Evolutionary conservation across 805 yeast genomes (phyloP), one percentile per base, ranked within the genome.

Genomic region (Ogataea salicorniae): DNA sequence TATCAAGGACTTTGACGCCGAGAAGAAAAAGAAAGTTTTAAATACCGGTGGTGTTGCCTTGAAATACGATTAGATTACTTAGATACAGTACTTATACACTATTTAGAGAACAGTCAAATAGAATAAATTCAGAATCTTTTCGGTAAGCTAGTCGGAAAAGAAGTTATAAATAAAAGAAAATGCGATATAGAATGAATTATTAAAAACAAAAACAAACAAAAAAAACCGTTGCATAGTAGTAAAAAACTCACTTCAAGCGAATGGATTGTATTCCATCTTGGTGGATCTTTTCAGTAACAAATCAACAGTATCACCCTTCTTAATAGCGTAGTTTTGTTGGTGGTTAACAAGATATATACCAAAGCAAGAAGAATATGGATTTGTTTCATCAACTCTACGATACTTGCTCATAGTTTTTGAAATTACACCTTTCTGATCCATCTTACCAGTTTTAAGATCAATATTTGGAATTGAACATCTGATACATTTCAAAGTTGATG

Each of bases 1-100:
- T 29, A 53, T 85, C 13, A 74, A 68, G 42, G 75, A 71, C n/a
- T 56, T 73, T 22, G 53, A 60, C 4, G 39, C 54, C 13, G 64
- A 62, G 4, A 58, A 63, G 13, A 42, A 66, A 6, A 45, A 51
- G 4, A 46, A 40, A 23, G 48, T 60, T 2, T 15, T 59, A 1
- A 39, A 45, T 7, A 57, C 63, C 1, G 52, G 60, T 8, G 68
- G 68, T 2, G 42, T 41, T n/a, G 45, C 57, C 0, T 38, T 63
- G 31, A 26, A 34, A 15, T 50, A 52, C n/a, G 46, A 42, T 7
- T 34, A 34, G 34, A 9, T 2, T 17, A 13, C 22, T 13, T 11
- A 20, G 26, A 20, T 20, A 20, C 20, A 20, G 16, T 37, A 8
- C 2, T 20, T 26, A 11, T 26, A 37, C 11, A 18, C 7, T 20